These are phyloP conservation scores for Aspergillus latus DNA, from an alignment of 2,329 filamentous ascomycete genomes.

Conservation along the genomic window DNA sequence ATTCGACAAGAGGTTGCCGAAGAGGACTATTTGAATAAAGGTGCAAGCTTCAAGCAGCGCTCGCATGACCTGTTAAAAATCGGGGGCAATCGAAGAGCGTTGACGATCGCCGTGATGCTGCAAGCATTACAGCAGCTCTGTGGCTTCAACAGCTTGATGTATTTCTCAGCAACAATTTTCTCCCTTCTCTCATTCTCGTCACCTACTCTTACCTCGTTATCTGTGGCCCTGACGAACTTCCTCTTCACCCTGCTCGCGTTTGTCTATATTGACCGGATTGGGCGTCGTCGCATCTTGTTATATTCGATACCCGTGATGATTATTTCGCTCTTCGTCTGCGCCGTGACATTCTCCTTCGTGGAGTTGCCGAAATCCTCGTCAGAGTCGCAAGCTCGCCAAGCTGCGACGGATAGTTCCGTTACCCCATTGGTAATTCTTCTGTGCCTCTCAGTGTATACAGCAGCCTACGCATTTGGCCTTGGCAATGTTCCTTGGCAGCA, in stretches of 20 bases:
- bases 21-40: constrained; percentile 49
- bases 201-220: constrained; percentile 76
- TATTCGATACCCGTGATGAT: constrained; percentile 84
- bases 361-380: constrained; percentile 40
- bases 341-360: constrained; percentile 69
- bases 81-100: constrained; percentile 62
- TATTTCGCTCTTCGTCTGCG: constrained; percentile 67
- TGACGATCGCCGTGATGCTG: constrained; percentile 81
- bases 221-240: constrained; percentile 81
- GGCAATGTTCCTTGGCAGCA: constrained; percentile 97
- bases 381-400: constrained; percentile 16
- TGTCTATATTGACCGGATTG: constrained; percentile 73
- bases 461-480: constrained; percentile 80
- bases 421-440: constrained; percentile 61
- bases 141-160: constrained; percentile 91
- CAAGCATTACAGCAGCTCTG: constrained; percentile 87
- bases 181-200: constrained; percentile 72
- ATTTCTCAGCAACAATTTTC: constrained; percentile 83
- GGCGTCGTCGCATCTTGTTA: constrained; percentile 75
- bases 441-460: constrained; percentile 80
- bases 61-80: constrained; percentile 34
- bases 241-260: constrained; percentile 74
- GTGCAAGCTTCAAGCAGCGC: constrained; percentile 28
- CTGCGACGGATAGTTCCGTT: constrained; percentile 26
- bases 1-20: constrained; percentile 75